Evolutionary conservation across 2,329 filamentous ascomycete species (phyloP).

Genomic region (Proliferodiscus dingleyae): DNA sequence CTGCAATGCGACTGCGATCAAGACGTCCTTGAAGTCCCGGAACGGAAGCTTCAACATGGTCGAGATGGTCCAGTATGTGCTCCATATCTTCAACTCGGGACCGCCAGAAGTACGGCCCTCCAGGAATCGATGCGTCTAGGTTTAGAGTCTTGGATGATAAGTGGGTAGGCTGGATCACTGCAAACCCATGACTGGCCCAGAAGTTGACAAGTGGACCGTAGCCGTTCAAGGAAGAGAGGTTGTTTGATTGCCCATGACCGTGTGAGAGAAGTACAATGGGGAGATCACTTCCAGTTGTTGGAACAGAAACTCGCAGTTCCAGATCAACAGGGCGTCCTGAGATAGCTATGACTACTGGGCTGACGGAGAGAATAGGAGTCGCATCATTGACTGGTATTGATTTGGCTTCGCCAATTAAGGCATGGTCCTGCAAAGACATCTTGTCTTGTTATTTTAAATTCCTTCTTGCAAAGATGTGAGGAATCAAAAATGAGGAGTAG

Average conservation of each 20-base stretch:
- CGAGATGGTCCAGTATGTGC: constrained; percentile 35
- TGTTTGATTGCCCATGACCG: constrained; percentile 36
- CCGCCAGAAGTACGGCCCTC: constrained; percentile 28
- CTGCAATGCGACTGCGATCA: constrained; percentile 32
- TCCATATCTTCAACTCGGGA: constrained; percentile 35
- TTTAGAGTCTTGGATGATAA: constrained; percentile 33
- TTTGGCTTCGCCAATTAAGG: constrained; percentile 34
- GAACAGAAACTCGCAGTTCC: constrained; percentile 35
- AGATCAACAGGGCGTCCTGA: constrained; percentile 28
- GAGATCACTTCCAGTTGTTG: constrained; percentile 29
- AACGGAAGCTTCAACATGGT: constrained; percentile 33
- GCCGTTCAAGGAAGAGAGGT: constrained; percentile 39
- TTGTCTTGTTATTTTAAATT: background rate
- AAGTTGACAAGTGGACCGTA: constrained; percentile 39
- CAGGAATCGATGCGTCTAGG: constrained; percentile 14
- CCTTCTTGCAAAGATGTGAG: background rate
- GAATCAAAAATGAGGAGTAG: no score
- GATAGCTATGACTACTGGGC: constrained; percentile 15
- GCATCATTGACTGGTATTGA: constrained; percentile 34
- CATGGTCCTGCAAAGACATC: constrained; percentile 5
- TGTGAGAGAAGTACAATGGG: constrained; percentile 40
- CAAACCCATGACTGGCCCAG: constrained; percentile 39
- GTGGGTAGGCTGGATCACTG: constrained; percentile 40
- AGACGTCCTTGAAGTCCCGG: constrained; percentile 33
- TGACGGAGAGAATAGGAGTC: constrained; percentile 29